Conservation (phyloP, 2,329 filamentous ascomycete species). For the Arachnomyces sp. region DNA sequence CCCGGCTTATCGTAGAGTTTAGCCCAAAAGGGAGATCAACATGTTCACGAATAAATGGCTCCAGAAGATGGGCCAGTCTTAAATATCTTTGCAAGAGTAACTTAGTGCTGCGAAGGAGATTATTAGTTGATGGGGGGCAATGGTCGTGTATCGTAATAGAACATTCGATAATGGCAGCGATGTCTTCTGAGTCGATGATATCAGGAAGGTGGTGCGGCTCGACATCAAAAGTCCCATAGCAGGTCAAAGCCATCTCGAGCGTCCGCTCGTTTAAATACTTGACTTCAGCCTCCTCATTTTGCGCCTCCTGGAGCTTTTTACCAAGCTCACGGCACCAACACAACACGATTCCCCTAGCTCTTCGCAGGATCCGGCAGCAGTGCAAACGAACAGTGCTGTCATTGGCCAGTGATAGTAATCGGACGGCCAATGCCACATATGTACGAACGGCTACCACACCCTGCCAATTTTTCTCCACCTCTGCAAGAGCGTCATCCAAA, state of each 20-base stretch:
- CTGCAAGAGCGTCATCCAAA: constrained; percentile 23
- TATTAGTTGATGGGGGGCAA: constrained; percentile 5
- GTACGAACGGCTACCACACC: constrained; percentile 33
- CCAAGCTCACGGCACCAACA: constrained; percentile 34
- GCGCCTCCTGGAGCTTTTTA: constrained; percentile 15
- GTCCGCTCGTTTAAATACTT: constrained; percentile 24
- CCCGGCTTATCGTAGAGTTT: constrained; percentile 15
- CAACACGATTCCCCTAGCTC: constrained; percentile 27
- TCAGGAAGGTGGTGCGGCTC: constrained; percentile 24
- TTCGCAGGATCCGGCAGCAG: constrained; percentile 25
- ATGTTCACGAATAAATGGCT: constrained; percentile 11
- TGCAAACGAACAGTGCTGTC: constrained; percentile 12
- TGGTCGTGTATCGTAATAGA: constrained; percentile 31
- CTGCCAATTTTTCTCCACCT: constrained; percentile 46
- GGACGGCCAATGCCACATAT: constrained; percentile 34
- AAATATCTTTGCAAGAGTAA: constrained; percentile 18
- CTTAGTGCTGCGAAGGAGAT: constrained; percentile 8
- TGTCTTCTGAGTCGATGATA: constrained; percentile 20
- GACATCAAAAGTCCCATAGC: constrained; percentile 39
- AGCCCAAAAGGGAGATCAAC: constrained; percentile 15
- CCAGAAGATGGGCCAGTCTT: constrained; percentile 12
- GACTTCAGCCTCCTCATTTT: constrained; percentile 19
- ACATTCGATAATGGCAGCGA: constrained; percentile 31
- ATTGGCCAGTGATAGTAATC: constrained; percentile 36
- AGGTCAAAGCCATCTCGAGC: constrained; percentile 36